Percentiles rank a stretch among this genome's conserved stretches.
Conservation (phyloP, 164 flowering plant species). For the Malania oleifera region DNA sequence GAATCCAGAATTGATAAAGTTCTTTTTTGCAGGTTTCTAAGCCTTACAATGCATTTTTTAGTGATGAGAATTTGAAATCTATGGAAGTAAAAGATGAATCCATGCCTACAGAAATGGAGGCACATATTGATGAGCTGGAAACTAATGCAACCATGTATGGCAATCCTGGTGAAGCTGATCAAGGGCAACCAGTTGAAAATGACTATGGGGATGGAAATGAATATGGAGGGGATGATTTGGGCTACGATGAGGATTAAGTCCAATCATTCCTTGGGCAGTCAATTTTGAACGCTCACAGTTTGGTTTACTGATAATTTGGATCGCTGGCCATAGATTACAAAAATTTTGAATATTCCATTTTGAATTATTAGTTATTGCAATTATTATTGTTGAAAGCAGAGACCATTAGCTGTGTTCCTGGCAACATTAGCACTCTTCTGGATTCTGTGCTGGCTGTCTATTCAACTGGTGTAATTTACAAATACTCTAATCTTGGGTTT, state of each 20-base stretch:
- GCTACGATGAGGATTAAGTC: constrained; percentile 34
- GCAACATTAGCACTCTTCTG: too few species aligned
- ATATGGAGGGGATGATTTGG: constrained; percentile 30
- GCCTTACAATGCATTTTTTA: constrained; percentile 59
- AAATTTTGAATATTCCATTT: too few species aligned
- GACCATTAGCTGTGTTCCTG: too few species aligned
- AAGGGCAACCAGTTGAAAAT: constrained; percentile 27
- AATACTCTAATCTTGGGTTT: too few species aligned
- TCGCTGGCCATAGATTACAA: too few species aligned
- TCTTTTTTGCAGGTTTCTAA: constrained; percentile 49
- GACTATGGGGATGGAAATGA: constrained; percentile 21
- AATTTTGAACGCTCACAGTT: neutral
- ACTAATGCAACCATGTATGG: constrained; percentile 8
- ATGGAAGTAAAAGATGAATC: constrained; percentile 25
- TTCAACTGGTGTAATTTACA: too few species aligned
- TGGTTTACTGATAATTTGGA: neutral
- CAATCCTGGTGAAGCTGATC: constrained; percentile 26
- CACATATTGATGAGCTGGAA: constrained; percentile 10
- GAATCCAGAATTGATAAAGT: neutral
- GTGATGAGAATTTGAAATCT: constrained; percentile 38
- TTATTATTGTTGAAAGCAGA: too few species aligned
- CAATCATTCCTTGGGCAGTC: neutral
- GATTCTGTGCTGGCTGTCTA: too few species aligned
- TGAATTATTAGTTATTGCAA: too few species aligned
- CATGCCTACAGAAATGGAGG: constrained; percentile 1